phyloP scores from a whole-genome alignment of 331 rosid species.

The Cydonia oblonga region DNA sequence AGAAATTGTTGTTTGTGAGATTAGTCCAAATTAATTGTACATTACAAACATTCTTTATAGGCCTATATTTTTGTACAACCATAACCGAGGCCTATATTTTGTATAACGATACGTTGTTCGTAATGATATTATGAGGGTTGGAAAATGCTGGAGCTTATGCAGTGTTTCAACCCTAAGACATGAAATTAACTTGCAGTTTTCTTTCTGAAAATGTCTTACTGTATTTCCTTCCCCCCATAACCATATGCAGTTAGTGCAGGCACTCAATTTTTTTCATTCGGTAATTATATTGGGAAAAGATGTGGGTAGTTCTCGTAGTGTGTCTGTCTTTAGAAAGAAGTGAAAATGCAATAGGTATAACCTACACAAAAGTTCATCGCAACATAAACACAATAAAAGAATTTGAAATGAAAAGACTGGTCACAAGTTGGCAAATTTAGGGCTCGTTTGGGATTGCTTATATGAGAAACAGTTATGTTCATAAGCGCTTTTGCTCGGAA shows the following conservation, averaged over 20 bases:
- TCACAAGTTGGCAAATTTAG: not conserved
- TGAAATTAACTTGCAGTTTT: not conserved
- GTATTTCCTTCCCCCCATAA: not conserved
- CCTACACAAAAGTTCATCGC: not conserved
- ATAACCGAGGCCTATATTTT: constrained; percentile 6
- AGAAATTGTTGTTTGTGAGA: constrained; percentile 25
- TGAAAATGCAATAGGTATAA: not conserved
- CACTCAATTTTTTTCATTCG: not conserved
- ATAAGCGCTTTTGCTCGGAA: too few relatives aligned
- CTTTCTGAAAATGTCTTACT: not conserved
- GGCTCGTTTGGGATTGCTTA: not conserved
- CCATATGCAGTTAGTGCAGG: not conserved
- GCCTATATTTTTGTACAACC: constrained; percentile 21
- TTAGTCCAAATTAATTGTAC: constrained; percentile 17
- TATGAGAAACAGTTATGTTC: not conserved
- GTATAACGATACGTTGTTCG: constrained; percentile 1
- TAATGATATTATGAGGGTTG: not conserved
- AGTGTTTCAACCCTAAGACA: not conserved
- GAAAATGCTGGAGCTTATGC: not conserved
- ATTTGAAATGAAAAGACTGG: not conserved
- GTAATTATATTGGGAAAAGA: not conserved
- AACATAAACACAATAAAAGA: not conserved
- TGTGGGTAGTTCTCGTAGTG: too few relatives aligned
- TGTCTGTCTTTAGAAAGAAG: not conserved
- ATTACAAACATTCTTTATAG: constrained; percentile 14